Percentiles rank a stretch among this genome's conserved stretches.
These are phyloP conservation scores for Xylariales sp. DNA, from an alignment of 2,329 filamentous ascomycete genomes.

Conservation along the genomic window DNA sequence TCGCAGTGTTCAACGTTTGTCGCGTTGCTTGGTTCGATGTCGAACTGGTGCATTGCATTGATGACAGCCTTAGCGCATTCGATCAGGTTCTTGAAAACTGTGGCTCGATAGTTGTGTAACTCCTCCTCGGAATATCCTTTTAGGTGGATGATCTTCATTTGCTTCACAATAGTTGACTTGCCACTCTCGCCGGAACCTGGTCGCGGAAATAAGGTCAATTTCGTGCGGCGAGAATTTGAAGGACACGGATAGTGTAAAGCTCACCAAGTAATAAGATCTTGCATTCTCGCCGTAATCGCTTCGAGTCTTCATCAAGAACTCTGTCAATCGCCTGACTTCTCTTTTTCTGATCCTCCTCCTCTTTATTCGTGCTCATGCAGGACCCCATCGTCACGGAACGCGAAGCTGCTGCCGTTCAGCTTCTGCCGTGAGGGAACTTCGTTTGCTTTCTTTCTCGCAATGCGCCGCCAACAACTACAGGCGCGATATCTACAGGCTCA, in stretches of 20 bases:
- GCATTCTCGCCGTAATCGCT: constrained; percentile 91
- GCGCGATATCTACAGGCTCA: constrained; percentile 5
- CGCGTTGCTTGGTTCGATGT: constrained; percentile 70
- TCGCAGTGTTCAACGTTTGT: constrained; percentile 71
- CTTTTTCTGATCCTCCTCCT: constrained; percentile 91
- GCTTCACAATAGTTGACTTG: constrained; percentile 98
- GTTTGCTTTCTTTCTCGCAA: no score
- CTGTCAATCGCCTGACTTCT: constrained; percentile 94
- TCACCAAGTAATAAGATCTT: constrained; percentile 94
- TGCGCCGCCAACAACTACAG: constrained; percentile 3
- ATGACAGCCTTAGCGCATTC: constrained; percentile 96
- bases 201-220: no score
- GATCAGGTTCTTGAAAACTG: constrained; percentile 96
- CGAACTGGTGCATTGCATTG: constrained; percentile 86
- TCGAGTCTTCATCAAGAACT: constrained; percentile 89
- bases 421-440: background rate
- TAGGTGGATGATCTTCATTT: constrained; percentile 99
- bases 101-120: constrained; percentile 87
- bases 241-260: no score
- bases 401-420: background rate
- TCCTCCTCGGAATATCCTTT: constrained; percentile 96
- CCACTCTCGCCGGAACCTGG: constrained; percentile 95
- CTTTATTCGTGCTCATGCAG: constrained; percentile 85
- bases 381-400: constrained; percentile 69
- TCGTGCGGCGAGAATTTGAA: no score